phyloP scores from a whole-genome alignment of 805 yeast genomes.

The Wickerhamiella galacta region DNA sequence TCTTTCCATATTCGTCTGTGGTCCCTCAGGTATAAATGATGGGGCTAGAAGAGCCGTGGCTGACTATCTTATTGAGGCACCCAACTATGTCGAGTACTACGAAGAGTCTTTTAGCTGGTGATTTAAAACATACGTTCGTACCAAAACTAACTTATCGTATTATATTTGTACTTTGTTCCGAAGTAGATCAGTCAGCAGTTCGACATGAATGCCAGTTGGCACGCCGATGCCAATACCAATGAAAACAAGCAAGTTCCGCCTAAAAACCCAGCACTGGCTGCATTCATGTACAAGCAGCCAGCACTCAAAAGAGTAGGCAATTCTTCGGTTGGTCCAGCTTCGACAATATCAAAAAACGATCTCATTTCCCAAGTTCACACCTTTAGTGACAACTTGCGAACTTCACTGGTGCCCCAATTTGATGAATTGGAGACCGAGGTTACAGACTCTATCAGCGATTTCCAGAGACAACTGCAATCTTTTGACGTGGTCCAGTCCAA shows the following conservation, averaged over 20 bases:
- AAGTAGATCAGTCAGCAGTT: background rate
- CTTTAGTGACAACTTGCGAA: constrained; percentile 31
- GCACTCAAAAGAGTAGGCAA: constrained; percentile 27
- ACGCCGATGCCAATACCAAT: background rate
- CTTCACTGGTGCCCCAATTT: constrained; percentile 33
- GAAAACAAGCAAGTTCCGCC: background rate
- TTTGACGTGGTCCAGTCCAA: constrained; percentile 13
- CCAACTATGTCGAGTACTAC: constrained; percentile 41
- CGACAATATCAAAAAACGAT: constrained; percentile 29
- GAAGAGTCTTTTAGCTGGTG: constrained; percentile 62
- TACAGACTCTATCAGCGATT: constrained; percentile 10
- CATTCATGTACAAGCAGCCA: constrained; percentile 5
- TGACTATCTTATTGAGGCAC: constrained; percentile 24
- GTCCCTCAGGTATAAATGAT: constrained; percentile 45
- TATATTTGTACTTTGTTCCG: background rate
- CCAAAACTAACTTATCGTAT: background rate
- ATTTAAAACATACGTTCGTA: background rate
- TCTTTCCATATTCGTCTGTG: constrained; percentile 43
- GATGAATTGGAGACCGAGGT: constrained; percentile 11
- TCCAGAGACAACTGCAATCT: constrained; percentile 14
- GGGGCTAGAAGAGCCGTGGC: constrained; percentile 34
- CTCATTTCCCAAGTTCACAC: constrained; percentile 46
- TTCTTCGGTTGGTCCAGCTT: background rate
- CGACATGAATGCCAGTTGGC: background rate
- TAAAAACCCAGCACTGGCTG: constrained; percentile 7